phyloP scores from a whole-genome alignment of 225 moss, liverwort and hornwort species.

The Takakia lepidozioides region DNA sequence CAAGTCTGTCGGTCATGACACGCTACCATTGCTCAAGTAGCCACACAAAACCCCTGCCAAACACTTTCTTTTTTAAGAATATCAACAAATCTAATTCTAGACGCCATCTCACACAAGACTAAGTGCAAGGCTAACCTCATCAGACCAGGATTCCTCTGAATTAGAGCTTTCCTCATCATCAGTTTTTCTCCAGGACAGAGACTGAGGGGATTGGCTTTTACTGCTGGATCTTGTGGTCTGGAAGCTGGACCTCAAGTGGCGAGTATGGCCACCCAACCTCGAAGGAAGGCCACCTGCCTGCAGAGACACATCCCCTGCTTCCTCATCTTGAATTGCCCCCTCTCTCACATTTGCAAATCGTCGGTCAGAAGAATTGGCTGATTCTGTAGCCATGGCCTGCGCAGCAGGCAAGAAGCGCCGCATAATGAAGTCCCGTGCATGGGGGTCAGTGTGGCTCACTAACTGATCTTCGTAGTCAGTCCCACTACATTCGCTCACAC shows the following conservation, averaged over 20 bases:
- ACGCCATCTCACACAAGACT: too few species aligned
- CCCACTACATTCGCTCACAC: neutral
- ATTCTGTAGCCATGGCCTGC: slow-evolving; percentile 73
- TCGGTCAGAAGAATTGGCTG: neutral
- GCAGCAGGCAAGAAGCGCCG: slow-evolving; percentile 90
- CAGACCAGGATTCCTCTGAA: slow-evolving; percentile 5
- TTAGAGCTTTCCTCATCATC: neutral
- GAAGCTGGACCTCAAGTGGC: neutral
- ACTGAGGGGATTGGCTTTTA: neutral
- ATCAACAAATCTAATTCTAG: too few species aligned
- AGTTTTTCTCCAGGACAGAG: neutral
- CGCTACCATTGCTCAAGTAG: too few species aligned
- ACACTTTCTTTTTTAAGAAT: too few species aligned
- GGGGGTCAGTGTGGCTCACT: slow-evolving; percentile 31
- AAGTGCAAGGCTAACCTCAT: neutral
- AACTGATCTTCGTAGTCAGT: neutral
- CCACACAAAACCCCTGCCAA: too few species aligned
- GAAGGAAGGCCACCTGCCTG: neutral
- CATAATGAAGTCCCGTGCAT: slow-evolving; percentile 76
- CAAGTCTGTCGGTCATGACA: too few species aligned
- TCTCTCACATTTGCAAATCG: neutral
- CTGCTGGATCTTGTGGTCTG: neutral
- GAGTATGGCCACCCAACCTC: neutral
- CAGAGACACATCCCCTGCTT: neutral
- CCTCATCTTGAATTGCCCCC: neutral